Base-by-base conservation (phyloP, 352 stramenopile genomes). In the Pythium biforme region DNA sequence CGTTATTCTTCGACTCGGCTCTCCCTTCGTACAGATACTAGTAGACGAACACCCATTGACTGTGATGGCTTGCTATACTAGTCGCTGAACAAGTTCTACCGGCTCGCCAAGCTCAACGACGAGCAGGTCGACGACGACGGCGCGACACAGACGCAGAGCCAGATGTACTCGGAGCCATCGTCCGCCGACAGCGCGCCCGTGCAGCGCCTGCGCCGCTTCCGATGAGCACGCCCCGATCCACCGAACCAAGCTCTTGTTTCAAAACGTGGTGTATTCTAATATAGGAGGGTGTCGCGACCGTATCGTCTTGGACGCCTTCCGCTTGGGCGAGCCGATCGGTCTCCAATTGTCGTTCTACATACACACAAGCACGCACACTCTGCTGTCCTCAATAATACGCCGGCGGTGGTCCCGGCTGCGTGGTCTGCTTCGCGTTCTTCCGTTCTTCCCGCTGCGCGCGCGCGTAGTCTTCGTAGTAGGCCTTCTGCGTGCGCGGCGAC, bases 81-180 rank as follows among this genome's bases (percentile, higher is more conserved):
- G 84, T 94, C 84, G 19, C 64, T 94, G 10, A 73, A 86, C 70
- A 88, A 90, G 59, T 92, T 94, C 59, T 92, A 90, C 62, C 75
- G 75, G 19, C 64, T 94, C 33, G 75, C 83, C 6, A 83, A 78
- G 46, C 74, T 92, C 56, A 84, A 70, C 22, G 61, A 80, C 26
- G 75, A 73, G 51, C 33, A 34, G 22, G 29, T 40, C 20, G 65
- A 50, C 33, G 65, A 66, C 15, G 55, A 70, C 23, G 53, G 39
- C 25, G 39, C 53, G 31, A 70, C 64, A 10, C 69, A 76, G 55
- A 67, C 66, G 3, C 69, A 74, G 46, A 74, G 61, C 23, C 70
- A 76, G 49, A 8, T 64, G 8, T 64, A 73, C 45, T 58, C 65
- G 29, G 64, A 76, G 12, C 40, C 59, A 22, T 62, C 52, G 4